phyloP scores from a whole-genome alignment of 2,329 filamentous ascomycete genomes.

The Alternaria infectoria region DNA sequence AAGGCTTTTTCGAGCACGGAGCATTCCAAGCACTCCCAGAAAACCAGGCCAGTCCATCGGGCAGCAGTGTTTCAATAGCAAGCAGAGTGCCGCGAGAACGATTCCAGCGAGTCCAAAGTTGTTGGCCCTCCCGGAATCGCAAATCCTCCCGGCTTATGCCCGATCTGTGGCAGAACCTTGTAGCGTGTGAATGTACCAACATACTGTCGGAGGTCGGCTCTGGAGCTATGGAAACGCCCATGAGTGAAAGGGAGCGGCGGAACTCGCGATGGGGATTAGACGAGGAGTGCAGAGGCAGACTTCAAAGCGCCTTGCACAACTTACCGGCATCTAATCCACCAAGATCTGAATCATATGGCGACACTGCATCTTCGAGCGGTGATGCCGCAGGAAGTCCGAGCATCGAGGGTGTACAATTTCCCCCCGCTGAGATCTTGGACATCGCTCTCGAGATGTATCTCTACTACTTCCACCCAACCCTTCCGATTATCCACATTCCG shows the following conservation, averaged over 20 bases:
- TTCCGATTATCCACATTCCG: conserved; percentile 61
- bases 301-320: conserved; percentile 42
- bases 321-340: conserved; percentile 25
- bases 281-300: conserved; percentile 49
- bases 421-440: conserved; percentile 60
- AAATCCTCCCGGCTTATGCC: conserved; percentile 43
- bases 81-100: conserved; percentile 48
- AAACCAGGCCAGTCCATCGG: conserved; percentile 42
- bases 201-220: conserved; percentile 42
- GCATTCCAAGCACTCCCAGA: conserved; percentile 28
- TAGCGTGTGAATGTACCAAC: conserved; percentile 39
- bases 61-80: conserved; percentile 45
- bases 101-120: conserved; percentile 48
- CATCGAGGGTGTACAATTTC: conserved; percentile 46
- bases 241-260: conserved; percentile 36
- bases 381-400: conserved; percentile 37
- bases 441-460: conserved; percentile 62
- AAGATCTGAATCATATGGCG: conserved; percentile 36
- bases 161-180: conserved; percentile 44
- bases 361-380: conserved; percentile 41
- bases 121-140: conserved; percentile 45
- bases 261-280: conserved; percentile 48
- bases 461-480: conserved; percentile 59
- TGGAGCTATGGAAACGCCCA: conserved; percentile 31
- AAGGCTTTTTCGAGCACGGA: conserved; percentile 41